Evolutionary conservation across 345 rosid species (phyloP), one percentile per base, ranked within the genome.

Genomic region (Ceriops tagal): DNA sequence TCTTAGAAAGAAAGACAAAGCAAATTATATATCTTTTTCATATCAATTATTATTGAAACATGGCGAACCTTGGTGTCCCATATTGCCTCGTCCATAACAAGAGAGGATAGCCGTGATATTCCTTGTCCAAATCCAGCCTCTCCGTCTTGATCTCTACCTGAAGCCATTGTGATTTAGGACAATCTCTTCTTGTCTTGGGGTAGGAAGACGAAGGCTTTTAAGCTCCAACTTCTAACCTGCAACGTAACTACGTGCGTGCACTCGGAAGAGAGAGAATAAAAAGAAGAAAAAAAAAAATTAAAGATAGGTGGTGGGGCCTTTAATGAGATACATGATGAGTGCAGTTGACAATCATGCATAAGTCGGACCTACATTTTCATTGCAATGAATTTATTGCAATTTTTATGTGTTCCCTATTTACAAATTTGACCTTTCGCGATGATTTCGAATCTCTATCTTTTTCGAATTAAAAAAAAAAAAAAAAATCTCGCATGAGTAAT

Each of bases 141-240:
- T 26, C 73, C 83, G 65, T 78, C 86, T 64, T 77, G 71, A 51
- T 59, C 63, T 32, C 51, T 34, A 10, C 76, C 80, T 5, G 28
- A 21, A 27, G 28, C 28, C 59, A 56, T 1, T 22, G 27, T 22
- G 27, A 55, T 22, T 8, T 13, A 55, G 2, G 15, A 15, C 16
- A 56, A 15, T 10, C 0, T n/a, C 59, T 61, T 70, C 58, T 73
- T 75, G 60, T 61, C 53, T 20, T 62, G 72, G 58, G 34, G 49
- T 56, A 58, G 74, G 65, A 22, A 62, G 62, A n/a, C n/a, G 53
- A 21, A 67, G 80, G 62, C 35, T 28, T 78, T 74, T 68, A 70
- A 15, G 62, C 73, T 81, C 91, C 90, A 83, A 82, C 93, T 80
- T 83, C 84, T 66, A 74, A 92, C 96, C 96, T 83, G 96, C 82